A percentile compares a stretch with the other conserved stretches of the same genome.
Conservation (phyloP, 148 eudicot genomes). For the Rhododendron ferrugineum region DNA sequence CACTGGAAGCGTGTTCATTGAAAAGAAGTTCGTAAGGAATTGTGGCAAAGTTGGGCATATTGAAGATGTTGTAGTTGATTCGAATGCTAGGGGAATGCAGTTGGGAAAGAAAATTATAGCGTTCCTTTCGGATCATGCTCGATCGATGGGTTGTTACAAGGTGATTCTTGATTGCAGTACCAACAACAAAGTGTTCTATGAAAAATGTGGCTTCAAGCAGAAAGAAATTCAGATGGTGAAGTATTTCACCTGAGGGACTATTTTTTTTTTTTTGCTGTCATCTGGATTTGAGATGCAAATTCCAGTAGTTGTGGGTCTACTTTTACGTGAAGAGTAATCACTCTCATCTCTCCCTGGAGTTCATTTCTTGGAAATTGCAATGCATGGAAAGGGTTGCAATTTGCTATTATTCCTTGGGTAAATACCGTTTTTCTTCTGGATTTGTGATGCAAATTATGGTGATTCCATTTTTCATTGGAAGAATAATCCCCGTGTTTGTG, state of each 20-base stretch:
- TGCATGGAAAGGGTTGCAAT: not conserved
- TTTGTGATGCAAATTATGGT: not conserved
- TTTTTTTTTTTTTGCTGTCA: not conserved
- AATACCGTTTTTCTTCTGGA: not conserved
- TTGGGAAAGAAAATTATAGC: constrained; percentile 65
- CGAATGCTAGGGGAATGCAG: constrained; percentile 54
- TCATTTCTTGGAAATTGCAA: not conserved
- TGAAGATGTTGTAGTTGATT: constrained; percentile 87
- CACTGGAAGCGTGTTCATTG: constrained; percentile 78
- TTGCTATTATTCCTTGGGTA: no score
- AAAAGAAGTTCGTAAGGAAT: constrained; percentile 73
- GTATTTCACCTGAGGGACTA: constrained; percentile 43
- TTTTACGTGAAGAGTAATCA: not conserved
- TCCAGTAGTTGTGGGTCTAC: not conserved
- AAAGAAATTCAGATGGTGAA: constrained; percentile 83
- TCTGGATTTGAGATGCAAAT: not conserved
- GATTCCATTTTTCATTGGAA: not conserved
- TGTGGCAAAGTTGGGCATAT: constrained; percentile 88
- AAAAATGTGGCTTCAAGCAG: constrained; percentile 76
- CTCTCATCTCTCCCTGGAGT: not conserved
- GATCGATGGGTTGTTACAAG: constrained; percentile 70
- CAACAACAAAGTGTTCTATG: constrained; percentile 55
- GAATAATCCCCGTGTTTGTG: no score
- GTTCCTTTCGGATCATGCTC: constrained; percentile 62
- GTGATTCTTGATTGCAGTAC: constrained; percentile 80